phyloP scores from a whole-genome alignment of 2,329 filamentous ascomycete genomes.

The Penicillium sclerotiorum region DNA sequence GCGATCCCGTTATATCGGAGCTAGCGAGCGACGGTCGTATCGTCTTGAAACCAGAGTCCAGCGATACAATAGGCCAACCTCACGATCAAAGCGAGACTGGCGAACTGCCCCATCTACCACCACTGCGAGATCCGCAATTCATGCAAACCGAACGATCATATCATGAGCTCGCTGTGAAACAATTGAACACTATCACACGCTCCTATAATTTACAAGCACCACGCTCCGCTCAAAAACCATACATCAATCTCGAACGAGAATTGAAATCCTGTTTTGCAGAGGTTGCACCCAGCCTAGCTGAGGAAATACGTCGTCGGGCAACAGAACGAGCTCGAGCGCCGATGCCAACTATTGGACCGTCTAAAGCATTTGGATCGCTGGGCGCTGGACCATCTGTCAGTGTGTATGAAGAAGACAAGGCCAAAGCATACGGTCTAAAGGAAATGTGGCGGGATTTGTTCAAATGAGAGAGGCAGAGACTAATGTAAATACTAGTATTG shows the following conservation, averaged over 20 bases:
- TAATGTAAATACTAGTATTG: no score
- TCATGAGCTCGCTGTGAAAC: constrained; percentile 71
- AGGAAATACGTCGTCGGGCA: constrained; percentile 72
- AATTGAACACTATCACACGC: constrained; percentile 77
- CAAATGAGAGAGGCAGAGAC: no score
- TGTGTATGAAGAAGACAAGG: constrained; percentile 73
- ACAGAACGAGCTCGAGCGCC: constrained; percentile 47
- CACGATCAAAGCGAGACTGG: constrained; percentile 11
- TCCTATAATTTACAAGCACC: constrained; percentile 96
- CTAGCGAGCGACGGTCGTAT: constrained; percentile 31
- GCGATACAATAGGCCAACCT: constrained; percentile 1
- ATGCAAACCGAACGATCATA: constrained; percentile 73
- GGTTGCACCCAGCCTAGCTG: constrained; percentile 74
- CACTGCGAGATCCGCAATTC: constrained; percentile 80
- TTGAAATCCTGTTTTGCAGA: constrained; percentile 80
- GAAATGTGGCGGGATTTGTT: constrained; percentile 90
- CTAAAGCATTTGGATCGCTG: constrained; percentile 66
- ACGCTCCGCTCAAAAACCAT: constrained; percentile 88
- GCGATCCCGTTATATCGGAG: constrained; percentile 15
- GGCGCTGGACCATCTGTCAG: constrained; percentile 50
- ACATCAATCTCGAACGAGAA: constrained; percentile 82
- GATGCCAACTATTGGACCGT: constrained; percentile 25
- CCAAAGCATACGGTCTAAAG: constrained; percentile 77
- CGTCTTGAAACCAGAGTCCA: constrained; percentile 6
- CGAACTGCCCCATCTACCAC: constrained; percentile 50